These are phyloP conservation scores for Monosporascus sp. DNA, from an alignment of 2,329 filamentous ascomycete species.

Conservation along the genomic window DNA sequence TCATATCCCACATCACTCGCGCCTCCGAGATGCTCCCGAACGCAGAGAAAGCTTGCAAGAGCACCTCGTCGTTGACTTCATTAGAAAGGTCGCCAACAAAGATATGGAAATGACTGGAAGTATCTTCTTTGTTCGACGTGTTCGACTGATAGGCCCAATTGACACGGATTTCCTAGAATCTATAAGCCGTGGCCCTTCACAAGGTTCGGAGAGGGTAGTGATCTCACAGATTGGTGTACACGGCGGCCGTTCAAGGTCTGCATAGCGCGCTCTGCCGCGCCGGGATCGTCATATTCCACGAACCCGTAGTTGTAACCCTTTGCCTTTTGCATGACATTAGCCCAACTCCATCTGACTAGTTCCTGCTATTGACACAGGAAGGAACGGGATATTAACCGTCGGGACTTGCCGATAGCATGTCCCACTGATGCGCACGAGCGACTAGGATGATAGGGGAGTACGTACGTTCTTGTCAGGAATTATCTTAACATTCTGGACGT, in stretches of 20 bases:
- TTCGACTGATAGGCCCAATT: constrained; percentile 99
- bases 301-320: constrained; percentile 99
- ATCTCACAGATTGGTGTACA: constrained; percentile 85
- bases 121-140: constrained; percentile 90
- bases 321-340: constrained; percentile 51
- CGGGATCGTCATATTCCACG: constrained; percentile 96
- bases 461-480: constrained; percentile 99
- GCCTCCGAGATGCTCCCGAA: constrained; percentile 96
- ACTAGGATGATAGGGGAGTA: constrained; percentile 19
- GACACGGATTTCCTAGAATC: constrained; percentile 82
- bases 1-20: constrained; percentile 99
- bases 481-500: constrained; percentile 98
- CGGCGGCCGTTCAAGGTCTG: constrained; percentile 90
- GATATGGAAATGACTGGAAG: constrained; percentile 97
- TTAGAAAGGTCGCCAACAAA: constrained; percentile 98
- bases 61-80: constrained; percentile 95
- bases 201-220: not conserved
- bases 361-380: not conserved
- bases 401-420: not conserved
- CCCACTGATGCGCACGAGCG: not conserved
- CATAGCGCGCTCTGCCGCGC: constrained; percentile 95
- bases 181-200: constrained; percentile 3
- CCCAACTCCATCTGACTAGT: not conserved
- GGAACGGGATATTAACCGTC: constrained; percentile 3
- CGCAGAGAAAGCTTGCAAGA: constrained; percentile 89